Conservation (phyloP, 257 asterid species). For the Solanum neorickii region DNA sequence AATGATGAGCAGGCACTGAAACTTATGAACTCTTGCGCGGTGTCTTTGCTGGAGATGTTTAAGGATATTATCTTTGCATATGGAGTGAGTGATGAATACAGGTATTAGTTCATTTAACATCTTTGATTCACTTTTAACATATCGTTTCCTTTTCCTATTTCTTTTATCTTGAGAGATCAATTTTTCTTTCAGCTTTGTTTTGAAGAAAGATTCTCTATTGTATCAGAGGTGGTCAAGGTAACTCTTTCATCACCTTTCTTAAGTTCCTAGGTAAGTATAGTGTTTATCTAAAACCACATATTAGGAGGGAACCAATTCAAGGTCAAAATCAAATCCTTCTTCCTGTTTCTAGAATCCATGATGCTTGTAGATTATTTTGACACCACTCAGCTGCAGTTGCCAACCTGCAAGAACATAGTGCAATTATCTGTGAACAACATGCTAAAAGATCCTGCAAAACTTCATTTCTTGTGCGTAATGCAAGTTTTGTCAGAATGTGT, state of each 20-base stretch:
- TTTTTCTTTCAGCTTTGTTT: slow-evolving; percentile 54
- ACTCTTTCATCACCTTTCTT: background rate
- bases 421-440: background rate
- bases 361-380: background rate
- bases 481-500: background rate
- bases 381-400: background rate
- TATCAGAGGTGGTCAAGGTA: slow-evolving; percentile 66
- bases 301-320: background rate
- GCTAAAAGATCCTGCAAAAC: background rate
- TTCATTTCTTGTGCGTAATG: background rate
- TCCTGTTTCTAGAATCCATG: background rate
- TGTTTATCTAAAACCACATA: background rate
- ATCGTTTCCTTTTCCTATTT: background rate
- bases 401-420: background rate
- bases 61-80: slow-evolving; percentile 70
- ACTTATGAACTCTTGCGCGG: slow-evolving; percentile 85
- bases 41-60: slow-evolving; percentile 56
- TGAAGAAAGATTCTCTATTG: slow-evolving; percentile 64
- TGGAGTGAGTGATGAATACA: slow-evolving; percentile 90
- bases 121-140: background rate
- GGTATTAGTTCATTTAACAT: slow-evolving; percentile 22
- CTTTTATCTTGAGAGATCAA: background rate
- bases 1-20: slow-evolving; percentile 72
- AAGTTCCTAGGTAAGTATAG: background rate
- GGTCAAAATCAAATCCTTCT: background rate